Conservation (phyloP, 495 filamentous ascomycete species). For the Penicillium samsonianum region DNA sequence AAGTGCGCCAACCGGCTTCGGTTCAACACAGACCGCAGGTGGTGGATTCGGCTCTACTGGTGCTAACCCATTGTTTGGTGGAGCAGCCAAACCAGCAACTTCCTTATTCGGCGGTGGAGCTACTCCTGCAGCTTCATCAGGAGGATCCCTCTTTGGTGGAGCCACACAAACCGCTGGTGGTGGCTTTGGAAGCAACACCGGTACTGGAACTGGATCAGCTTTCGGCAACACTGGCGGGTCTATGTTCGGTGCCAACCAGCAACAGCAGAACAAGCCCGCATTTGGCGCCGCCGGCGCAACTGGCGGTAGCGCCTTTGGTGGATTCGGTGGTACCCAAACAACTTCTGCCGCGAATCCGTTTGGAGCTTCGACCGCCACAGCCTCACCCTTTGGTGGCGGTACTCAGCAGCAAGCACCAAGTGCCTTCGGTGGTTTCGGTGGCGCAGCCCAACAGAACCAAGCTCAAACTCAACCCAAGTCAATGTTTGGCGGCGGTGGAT, state of each 20-base stretch:
- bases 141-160: conserved; percentile 18
- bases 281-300: conserved; percentile 41
- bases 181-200: conserved; percentile 35
- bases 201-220: conserved; percentile 25
- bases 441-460: conserved; percentile 38
- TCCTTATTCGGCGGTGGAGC: conserved; percentile 42
- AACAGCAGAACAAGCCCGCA: conserved; percentile 43
- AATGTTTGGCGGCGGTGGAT: conserved; percentile 40
- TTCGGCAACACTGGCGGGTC: conserved; percentile 35
- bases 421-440: conserved; percentile 46
- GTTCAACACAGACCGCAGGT: conserved; percentile 55
- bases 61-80: conserved; percentile 44
- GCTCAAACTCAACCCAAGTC: conserved; percentile 47
- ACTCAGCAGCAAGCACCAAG: conserved; percentile 41
- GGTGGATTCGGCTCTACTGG: conserved; percentile 58
- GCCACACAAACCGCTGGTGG: conserved; percentile 27
- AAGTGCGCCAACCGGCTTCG: conserved; percentile 43
- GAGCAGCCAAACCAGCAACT: conserved; percentile 40
- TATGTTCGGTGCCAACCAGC: conserved; percentile 53
- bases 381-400: conserved; percentile 43
- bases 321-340: conserved; percentile 43
- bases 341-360: conserved; percentile 40
- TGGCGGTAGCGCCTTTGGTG: conserved; percentile 28
- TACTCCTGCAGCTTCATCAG: conserved; percentile 29
- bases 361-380: conserved; percentile 32